Conservation (phyloP, 305 asterid genomes). For the Solanum aculeatissimum region DNA sequence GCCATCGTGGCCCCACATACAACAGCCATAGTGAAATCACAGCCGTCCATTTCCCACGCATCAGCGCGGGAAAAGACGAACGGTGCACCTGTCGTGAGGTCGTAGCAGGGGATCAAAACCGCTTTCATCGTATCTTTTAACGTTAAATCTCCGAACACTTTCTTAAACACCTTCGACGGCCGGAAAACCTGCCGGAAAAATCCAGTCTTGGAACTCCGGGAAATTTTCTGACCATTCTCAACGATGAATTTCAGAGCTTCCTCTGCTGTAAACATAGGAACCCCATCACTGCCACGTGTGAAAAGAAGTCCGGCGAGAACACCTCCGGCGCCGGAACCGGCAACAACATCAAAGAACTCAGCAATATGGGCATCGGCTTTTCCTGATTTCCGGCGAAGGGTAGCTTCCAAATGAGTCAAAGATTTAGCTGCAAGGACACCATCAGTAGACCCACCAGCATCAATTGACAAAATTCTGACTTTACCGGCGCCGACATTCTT, state of each 20-base stretch:
- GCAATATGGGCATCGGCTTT: slow-evolving; percentile 31
- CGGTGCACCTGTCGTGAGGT: slow-evolving; percentile 33
- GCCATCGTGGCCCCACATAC: slow-evolving; percentile 42
- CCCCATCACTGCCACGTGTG: slow-evolving; percentile 28
- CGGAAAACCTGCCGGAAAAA: slow-evolving; percentile 9
- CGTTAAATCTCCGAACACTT: slow-evolving; percentile 30
- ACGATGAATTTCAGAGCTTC: slow-evolving; percentile 28
- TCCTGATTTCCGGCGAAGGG: slow-evolving; percentile 32
- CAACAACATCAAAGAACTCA: slow-evolving; percentile 53
- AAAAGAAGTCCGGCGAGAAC: slow-evolving; percentile 43
- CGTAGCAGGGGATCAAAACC: slow-evolving; percentile 53
- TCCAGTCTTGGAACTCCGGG: neutral
- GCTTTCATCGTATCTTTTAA: slow-evolving; percentile 37
- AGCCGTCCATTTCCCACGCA: slow-evolving; percentile 45
- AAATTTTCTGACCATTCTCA: slow-evolving; percentile 4
- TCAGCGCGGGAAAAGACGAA: slow-evolving; percentile 55
- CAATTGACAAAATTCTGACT: neutral
- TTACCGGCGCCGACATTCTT: neutral
- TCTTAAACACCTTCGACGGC: slow-evolving; percentile 17
- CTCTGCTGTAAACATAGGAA: slow-evolving; percentile 28
- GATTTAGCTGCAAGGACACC: slow-evolving; percentile 38
- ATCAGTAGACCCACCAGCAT: slow-evolving; percentile 20
- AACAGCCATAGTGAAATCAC: slow-evolving; percentile 30
- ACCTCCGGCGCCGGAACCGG: slow-evolving; percentile 57
- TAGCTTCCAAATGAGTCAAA: slow-evolving; percentile 27